Evolutionary conservation across 2,329 filamentous ascomycete genomes (phyloP).

Genomic region (Trichophyton rubrum): DNA sequence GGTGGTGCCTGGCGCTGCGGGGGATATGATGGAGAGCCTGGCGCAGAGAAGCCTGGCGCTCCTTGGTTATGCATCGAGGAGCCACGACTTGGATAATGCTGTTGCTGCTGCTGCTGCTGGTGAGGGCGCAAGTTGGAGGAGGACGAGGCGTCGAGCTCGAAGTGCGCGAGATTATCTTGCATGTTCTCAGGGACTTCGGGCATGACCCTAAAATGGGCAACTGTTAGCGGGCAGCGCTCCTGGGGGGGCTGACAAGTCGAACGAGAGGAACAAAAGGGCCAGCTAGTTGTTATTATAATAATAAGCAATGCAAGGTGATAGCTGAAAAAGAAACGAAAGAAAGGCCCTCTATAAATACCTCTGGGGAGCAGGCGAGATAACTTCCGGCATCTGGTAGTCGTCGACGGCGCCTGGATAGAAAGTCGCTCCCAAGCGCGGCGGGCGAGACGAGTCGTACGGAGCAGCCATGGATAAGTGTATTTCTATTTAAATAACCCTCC

Average conservation of each 20-base stretch:
- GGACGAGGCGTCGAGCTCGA: slow-evolving; percentile 63
- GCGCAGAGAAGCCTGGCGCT: slow-evolving; percentile 7
- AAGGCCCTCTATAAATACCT: slow-evolving; percentile 38
- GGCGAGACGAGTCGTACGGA: slow-evolving; percentile 29
- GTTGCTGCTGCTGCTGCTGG: slow-evolving; percentile 15
- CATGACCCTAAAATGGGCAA: slow-evolving; percentile 54
- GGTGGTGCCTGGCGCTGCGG: neutral
- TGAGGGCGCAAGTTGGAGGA: slow-evolving; percentile 24
- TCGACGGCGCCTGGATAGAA: slow-evolving; percentile 56
- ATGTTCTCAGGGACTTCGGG: slow-evolving; percentile 94
- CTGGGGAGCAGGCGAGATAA: slow-evolving; percentile 58
- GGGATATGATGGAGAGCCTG: neutral
- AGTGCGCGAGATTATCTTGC: slow-evolving; percentile 81
- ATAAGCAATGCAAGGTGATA: no score
- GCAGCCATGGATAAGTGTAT: slow-evolving; percentile 20
- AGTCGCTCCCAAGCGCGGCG: slow-evolving; percentile 44
- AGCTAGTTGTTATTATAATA: neutral
- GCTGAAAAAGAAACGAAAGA: neutral
- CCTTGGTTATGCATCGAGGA: slow-evolving; percentile 22
- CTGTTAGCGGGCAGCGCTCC: neutral
- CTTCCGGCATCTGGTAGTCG: slow-evolving; percentile 57
- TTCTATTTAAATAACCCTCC: neutral
- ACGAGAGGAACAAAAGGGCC: neutral
- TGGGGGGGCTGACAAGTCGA: neutral
- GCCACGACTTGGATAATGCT: slow-evolving; percentile 26